Evolutionary conservation across 2,329 filamentous ascomycete genomes (phyloP).

Genomic region (Biscogniauxia mediterranea): DNA sequence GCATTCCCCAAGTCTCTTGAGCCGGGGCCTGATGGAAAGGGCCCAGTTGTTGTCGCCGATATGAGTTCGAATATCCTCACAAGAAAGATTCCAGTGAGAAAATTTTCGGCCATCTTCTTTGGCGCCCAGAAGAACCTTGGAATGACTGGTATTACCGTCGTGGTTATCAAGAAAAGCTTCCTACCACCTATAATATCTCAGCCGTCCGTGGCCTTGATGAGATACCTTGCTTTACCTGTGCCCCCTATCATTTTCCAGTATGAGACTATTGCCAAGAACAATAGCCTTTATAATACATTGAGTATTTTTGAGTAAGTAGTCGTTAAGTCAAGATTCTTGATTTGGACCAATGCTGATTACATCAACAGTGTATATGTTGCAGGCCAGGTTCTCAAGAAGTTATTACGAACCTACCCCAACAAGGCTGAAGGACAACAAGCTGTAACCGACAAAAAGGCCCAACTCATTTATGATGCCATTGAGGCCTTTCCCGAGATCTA

Average conservation of each 20-base stretch:
- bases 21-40: constrained; percentile 56
- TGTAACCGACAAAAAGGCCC: constrained; percentile 71
- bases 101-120: constrained; percentile 84
- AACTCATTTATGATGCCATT: constrained; percentile 72
- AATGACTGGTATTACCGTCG: constrained; percentile 79
- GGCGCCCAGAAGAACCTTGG: constrained; percentile 96
- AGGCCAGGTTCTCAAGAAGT: constrained; percentile 77
- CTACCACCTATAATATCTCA: constrained; percentile 66
- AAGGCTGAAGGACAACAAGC: constrained; percentile 77
- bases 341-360: background rate
- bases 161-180: constrained; percentile 78
- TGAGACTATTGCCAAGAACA: constrained; percentile 84
- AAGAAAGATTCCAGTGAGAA: constrained; percentile 70
- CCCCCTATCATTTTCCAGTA: constrained; percentile 80
- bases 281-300: constrained; percentile 92
- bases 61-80: constrained; percentile 95
- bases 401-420: constrained; percentile 63
- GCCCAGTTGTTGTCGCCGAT: constrained; percentile 80
- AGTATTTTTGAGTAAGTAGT: constrained; percentile 78
- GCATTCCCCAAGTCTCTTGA: constrained; percentile 63
- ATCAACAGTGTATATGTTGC: constrained; percentile 73
- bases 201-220: constrained; percentile 66
- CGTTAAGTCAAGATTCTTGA: background rate
- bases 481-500: constrained; percentile 73
- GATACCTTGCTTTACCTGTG: constrained; percentile 71